phyloP scores from a whole-genome alignment of 1,139 yeast species.

The Lodderomyces orthopsilosis region DNA sequence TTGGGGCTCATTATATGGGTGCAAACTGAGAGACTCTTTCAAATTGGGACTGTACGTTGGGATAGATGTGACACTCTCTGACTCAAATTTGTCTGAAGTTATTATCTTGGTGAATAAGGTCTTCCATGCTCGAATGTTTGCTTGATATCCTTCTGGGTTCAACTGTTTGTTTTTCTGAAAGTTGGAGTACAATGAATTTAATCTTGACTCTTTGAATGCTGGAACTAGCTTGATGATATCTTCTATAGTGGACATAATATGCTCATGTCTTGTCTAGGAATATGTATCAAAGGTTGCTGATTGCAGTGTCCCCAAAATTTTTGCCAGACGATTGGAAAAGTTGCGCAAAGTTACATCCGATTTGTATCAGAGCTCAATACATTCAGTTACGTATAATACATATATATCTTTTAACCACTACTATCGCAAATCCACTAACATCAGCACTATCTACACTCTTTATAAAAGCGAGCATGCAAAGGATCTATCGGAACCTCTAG shows the following conservation, averaged over 20 bases:
- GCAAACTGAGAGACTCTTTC: constrained; percentile 20
- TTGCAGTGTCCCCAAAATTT: no score
- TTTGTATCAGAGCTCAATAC: no score
- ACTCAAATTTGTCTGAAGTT: constrained; percentile 4
- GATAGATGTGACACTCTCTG: constrained; percentile 21
- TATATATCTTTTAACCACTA: no score
- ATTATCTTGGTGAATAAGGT: constrained; percentile 25
- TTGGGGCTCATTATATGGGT: constrained; percentile 31
- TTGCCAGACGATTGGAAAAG: no score
- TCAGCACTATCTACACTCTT: no score
- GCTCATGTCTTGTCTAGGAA: neutral
- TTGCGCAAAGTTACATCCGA: no score
- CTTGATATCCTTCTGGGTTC: constrained; percentile 69
- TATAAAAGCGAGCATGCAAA: no score
- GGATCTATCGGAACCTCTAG: no score
- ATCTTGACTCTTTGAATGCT: constrained; percentile 46
- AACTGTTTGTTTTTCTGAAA: constrained; percentile 48
- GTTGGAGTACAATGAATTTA: constrained; percentile 64
- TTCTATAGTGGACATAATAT: constrained; percentile 12
- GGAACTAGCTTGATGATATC: constrained; percentile 17
- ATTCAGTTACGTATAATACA: no score
- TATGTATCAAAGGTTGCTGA: no score
- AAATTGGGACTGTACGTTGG: constrained; percentile 24
- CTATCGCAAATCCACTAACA: no score
- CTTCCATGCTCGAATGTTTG: constrained; percentile 67